These are phyloP conservation scores for Pseudogymnoascus sp. DNA, from an alignment of 2,329 filamentous ascomycete genomes.

Conservation along the genomic window DNA sequence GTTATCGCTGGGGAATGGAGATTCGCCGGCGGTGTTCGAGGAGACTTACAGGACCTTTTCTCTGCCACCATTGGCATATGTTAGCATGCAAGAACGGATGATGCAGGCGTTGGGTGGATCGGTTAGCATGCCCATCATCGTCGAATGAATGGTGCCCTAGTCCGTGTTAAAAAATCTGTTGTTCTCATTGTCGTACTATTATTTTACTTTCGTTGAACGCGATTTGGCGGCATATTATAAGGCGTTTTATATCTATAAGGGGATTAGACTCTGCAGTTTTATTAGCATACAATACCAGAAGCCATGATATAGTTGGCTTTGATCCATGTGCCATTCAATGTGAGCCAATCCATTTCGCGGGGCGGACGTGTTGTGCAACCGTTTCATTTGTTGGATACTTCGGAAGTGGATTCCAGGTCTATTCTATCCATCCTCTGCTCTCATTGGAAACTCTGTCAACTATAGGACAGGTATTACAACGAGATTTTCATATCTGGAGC, in stretches of 20 bases:
- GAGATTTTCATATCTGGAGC: conserved; percentile 2
- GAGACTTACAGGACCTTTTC: not conserved
- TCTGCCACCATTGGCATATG: not conserved
- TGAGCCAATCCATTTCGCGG: conserved; percentile 6
- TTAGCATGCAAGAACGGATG: conserved; percentile 7
- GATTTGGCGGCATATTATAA: conserved; percentile 6
- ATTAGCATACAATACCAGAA: not conserved
- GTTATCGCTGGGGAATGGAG: not conserved
- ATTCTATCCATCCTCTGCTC: not conserved
- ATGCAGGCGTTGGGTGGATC: conserved; percentile 3
- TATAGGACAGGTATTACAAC: not conserved
- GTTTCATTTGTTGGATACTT: not conserved
- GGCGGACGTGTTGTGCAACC: not conserved
- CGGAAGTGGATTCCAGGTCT: not conserved
- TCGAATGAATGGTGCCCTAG: not conserved
- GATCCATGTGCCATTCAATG: not conserved
- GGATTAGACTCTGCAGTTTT: not conserved
- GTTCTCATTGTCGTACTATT: not conserved
- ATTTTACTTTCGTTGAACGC: not conserved
- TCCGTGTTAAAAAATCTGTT: not conserved
- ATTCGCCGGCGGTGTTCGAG: not conserved
- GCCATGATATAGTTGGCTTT: not conserved
- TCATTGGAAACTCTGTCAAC: conserved; percentile 3
- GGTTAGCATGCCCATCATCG: conserved; percentile 7
- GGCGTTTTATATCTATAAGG: conserved; percentile 7